Evolutionary conservation across 345 rosid species (phyloP).

Genomic region (Brassica nigra): DNA sequence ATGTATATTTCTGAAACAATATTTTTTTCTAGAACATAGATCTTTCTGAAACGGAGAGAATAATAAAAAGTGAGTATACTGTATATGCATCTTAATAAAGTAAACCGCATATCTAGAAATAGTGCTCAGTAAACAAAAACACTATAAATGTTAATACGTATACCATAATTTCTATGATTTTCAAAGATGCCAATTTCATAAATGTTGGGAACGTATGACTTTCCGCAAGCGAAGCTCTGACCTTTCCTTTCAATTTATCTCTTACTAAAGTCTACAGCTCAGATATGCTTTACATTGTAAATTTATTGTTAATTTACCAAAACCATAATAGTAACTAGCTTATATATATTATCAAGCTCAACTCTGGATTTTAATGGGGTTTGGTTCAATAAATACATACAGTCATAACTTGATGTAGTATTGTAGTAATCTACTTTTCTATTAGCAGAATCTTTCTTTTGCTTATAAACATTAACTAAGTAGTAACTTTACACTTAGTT

Average conservation of each 20-base stretch:
- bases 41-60: too few species aligned
- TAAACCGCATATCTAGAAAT: slow-evolving; percentile 30
- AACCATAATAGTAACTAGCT: not conserved
- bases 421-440: not conserved
- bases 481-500: too few species aligned
- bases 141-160: not conserved
- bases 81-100: slow-evolving; percentile 44
- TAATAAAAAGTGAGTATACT: slow-evolving; percentile 35
- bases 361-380: not conserved
- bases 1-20: too few species aligned
- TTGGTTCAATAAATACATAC: too few species aligned
- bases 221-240: too few species aligned
- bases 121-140: slow-evolving; percentile 34
- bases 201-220: not conserved
- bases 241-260: too few species aligned
- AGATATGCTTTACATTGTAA: not conserved
- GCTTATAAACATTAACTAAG: not conserved
- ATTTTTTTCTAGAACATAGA: too few species aligned
- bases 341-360: not conserved
- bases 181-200: too few species aligned
- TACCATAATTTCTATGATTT: too few species aligned
- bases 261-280: too few species aligned
- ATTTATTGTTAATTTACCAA: not conserved
- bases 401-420: too few species aligned
- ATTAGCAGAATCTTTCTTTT: slow-evolving; percentile 14